Conservation (phyloP, 257 asterid genomes). For the Ajuga chamaepitys region DNA sequence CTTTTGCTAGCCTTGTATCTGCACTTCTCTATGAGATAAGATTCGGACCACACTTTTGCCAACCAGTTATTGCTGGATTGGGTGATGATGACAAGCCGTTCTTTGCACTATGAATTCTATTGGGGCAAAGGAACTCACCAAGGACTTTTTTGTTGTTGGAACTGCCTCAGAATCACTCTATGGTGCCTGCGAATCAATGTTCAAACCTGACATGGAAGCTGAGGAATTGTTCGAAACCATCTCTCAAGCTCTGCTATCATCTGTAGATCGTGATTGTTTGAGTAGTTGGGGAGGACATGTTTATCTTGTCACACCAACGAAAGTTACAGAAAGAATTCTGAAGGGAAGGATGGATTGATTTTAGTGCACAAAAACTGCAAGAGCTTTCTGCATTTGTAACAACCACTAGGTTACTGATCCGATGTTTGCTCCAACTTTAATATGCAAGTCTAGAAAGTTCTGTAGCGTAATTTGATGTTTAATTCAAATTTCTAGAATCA, state of each 20-base stretch:
- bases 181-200: slow-evolving; percentile 99
- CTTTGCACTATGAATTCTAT: slow-evolving; percentile 98
- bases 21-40: slow-evolving; percentile 87
- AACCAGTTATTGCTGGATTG: slow-evolving; percentile 96
- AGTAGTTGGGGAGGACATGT: slow-evolving; percentile 99
- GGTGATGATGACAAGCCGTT: slow-evolving; percentile 88
- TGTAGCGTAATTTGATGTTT: too few species aligned
- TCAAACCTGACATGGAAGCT: slow-evolving; percentile 87
- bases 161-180: slow-evolving; percentile 96
- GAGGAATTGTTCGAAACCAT: slow-evolving; percentile 90
- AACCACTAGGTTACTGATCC: too few species aligned
- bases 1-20: slow-evolving; percentile 94
- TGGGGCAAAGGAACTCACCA: slow-evolving; percentile 97
- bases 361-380: not conserved
- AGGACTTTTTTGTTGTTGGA: slow-evolving; percentile 95
- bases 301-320: slow-evolving; percentile 83
- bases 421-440: too few species aligned
- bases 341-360: slow-evolving; percentile 86
- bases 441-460: too few species aligned
- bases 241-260: slow-evolving; percentile 83
- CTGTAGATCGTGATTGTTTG: slow-evolving; percentile 92
- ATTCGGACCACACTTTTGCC: slow-evolving; percentile 97
- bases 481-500: too few species aligned
- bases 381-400: not conserved
- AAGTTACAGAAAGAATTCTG: slow-evolving; percentile 81